Evolutionary conservation across 805 yeast genomes (phyloP).

Genomic region (Hanseniaspora occidentalis): DNA sequence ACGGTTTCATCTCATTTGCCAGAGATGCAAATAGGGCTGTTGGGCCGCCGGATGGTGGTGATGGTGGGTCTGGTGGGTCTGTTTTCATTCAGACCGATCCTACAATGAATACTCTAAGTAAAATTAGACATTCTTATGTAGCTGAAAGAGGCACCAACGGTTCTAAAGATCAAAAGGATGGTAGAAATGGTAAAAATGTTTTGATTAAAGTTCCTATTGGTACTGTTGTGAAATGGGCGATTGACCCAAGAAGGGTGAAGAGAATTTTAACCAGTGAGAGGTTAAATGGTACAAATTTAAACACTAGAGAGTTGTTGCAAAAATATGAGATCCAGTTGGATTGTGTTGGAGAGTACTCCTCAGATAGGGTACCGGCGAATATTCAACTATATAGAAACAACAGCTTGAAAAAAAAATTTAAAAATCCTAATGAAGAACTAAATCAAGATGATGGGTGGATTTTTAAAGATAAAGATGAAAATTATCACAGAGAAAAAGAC

Average conservation of each 20-base stretch:
- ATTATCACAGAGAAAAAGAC: slow-evolving; percentile 49
- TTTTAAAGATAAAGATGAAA: slow-evolving; percentile 55
- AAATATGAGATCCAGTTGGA: slow-evolving; percentile 19
- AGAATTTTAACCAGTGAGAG: slow-evolving; percentile 15
- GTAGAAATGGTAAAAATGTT: slow-evolving; percentile 70
- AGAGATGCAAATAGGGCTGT: slow-evolving; percentile 73
- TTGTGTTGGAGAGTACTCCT: slow-evolving; percentile 22
- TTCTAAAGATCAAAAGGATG: slow-evolving; percentile 66
- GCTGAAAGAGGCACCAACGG: slow-evolving; percentile 71
- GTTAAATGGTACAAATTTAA: slow-evolving; percentile 8
- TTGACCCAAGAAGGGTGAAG: slow-evolving; percentile 46
- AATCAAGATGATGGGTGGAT: slow-evolving; percentile 53
- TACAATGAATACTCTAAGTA: slow-evolving; percentile 59
- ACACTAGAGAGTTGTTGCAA: slow-evolving; percentile 13
- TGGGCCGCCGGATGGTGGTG: slow-evolving; percentile 99
- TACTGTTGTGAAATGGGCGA: slow-evolving; percentile 74
- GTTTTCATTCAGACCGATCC: slow-evolving; percentile 72
- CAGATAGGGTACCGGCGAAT: slow-evolving; percentile 26
- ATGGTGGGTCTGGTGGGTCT: slow-evolving; percentile 90
- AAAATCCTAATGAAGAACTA: slow-evolving; percentile 43
- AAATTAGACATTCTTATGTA: slow-evolving; percentile 48
- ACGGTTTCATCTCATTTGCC: slow-evolving; percentile 75
- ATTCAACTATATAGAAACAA: slow-evolving; percentile 46
- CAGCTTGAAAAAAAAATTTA: slow-evolving; percentile 24
- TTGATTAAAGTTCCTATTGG: slow-evolving; percentile 86